Evolutionary conservation across 2,329 filamentous ascomycete genomes (phyloP).

Genomic region (Exophiala xenobiotica): DNA sequence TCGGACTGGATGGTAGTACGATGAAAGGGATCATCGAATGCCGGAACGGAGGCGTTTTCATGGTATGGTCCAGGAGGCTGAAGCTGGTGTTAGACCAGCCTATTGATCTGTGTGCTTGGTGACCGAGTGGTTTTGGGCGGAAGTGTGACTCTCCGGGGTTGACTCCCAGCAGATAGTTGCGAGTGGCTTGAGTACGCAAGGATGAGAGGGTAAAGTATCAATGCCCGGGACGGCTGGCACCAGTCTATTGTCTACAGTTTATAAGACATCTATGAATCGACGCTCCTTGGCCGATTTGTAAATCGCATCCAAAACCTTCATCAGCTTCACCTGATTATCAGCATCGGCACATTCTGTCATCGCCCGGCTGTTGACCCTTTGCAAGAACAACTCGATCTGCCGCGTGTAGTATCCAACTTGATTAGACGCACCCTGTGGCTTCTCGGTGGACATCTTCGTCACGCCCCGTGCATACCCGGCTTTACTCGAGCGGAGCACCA

Average conservation of each 20-base stretch:
- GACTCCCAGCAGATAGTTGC: too few species aligned
- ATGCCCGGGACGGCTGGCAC: too few species aligned
- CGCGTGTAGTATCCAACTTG: background rate
- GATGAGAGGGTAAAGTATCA: background rate
- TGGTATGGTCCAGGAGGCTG: too few species aligned
- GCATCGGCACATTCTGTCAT: background rate
- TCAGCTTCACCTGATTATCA: conserved; percentile 3
- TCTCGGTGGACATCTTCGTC: conserved; percentile 2
- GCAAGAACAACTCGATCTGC: conserved; percentile 5
- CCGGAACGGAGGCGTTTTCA: too few species aligned
- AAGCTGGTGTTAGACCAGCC: too few species aligned
- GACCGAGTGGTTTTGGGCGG: too few species aligned
- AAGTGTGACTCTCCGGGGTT: too few species aligned
- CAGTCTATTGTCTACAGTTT: too few species aligned
- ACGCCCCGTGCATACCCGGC: background rate
- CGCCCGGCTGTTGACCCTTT: background rate
- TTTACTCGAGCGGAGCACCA: background rate
- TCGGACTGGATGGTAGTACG: too few species aligned
- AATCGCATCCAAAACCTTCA: conserved; percentile 4
- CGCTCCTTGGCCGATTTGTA: conserved; percentile 5
- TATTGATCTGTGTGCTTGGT: too few species aligned
- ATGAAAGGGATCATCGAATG: too few species aligned
- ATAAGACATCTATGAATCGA: conserved; percentile 1
- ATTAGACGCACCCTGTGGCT: conserved; percentile 1
- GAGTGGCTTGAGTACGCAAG: too few species aligned